phyloP scores from a whole-genome alignment of 495 filamentous ascomycete genomes.

The Penicillium goetzii region DNA sequence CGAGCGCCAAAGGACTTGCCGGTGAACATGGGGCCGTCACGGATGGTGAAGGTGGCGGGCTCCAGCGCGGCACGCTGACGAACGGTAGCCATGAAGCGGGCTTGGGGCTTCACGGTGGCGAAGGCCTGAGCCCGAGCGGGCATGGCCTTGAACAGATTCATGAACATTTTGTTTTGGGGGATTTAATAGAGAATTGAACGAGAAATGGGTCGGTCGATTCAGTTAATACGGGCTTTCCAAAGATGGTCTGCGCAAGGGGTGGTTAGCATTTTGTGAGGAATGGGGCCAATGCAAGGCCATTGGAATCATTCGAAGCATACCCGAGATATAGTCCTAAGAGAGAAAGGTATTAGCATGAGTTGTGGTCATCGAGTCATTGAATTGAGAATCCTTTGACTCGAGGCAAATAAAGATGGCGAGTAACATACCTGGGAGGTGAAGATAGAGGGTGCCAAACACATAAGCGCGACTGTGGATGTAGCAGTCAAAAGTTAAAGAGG shows the following conservation, averaged over 20 bases:
- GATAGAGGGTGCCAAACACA: conserved; percentile 90
- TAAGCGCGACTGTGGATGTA: conserved; percentile 67
- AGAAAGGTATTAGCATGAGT: conserved; percentile 26
- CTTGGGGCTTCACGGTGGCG: conserved; percentile 56
- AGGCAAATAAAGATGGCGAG: neutral
- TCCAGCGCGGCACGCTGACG: conserved; percentile 70
- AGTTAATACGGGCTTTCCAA: conserved; percentile 92
- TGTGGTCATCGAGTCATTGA: conserved; percentile 5
- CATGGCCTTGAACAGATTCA: conserved; percentile 63
- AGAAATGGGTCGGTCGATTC: conserved; percentile 42
- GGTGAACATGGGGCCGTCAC: conserved; percentile 90
- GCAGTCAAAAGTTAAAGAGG: conserved; percentile 41
- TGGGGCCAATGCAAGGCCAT: conserved; percentile 22
- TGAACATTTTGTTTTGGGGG: conserved; percentile 63
- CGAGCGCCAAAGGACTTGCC: conserved; percentile 92
- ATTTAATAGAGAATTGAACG: conserved; percentile 22
- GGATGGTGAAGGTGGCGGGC: conserved; percentile 92
- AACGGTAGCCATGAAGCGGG: conserved; percentile 71
- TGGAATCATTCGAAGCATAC: conserved; percentile 47
- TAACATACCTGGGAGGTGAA: conserved; percentile 93
- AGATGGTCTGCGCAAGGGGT: conserved; percentile 74
- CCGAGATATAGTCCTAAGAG: conserved; percentile 90
- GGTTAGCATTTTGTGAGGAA: conserved; percentile 35
- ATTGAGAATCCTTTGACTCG: neutral
- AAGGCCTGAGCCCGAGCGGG: conserved; percentile 56